Conservation (phyloP, 1,284 basidiomycete species). For the Leccinum pallidistipes region DNA sequence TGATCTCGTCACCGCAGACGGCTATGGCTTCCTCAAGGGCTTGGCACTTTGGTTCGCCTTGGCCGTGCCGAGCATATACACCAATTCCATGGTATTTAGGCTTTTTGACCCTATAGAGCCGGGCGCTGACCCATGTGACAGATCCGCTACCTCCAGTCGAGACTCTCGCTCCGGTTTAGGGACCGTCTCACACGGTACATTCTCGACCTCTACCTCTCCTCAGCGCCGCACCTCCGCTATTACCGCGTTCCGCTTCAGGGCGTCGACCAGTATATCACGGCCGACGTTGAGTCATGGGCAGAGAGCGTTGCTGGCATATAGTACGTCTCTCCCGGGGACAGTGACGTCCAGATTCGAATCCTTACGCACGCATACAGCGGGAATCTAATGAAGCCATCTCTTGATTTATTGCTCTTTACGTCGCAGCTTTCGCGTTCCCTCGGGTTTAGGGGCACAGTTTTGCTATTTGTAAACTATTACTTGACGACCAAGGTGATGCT, state of each 20-base stretch:
- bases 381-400: slow-evolving; percentile 81
- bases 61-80: neutral
- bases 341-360: slow-evolving; percentile 8
- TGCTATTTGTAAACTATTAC: slow-evolving; percentile 86
- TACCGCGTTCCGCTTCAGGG: slow-evolving; percentile 76
- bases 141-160: slow-evolving; percentile 75
- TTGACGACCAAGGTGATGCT: slow-evolving; percentile 58
- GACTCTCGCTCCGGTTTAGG: slow-evolving; percentile 81
- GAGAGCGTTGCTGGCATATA: slow-evolving; percentile 88
- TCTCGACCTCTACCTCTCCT: slow-evolving; percentile 88
- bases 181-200: slow-evolving; percentile 90
- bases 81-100: neutral
- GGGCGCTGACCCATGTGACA: neutral
- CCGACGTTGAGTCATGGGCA: slow-evolving; percentile 91
- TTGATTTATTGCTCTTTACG: slow-evolving; percentile 93
- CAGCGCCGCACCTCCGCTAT: slow-evolving; percentile 67
- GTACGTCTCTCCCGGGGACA: slow-evolving; percentile 44
- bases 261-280: slow-evolving; percentile 90
- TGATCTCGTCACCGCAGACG: neutral
- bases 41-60: neutral
- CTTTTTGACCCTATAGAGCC: slow-evolving; percentile 18
- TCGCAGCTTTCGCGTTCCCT: slow-evolving; percentile 87
- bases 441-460: slow-evolving; percentile 75
- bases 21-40: neutral
- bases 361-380: slow-evolving; percentile 34